Conservation (phyloP, 805 yeast species). For the Lipomyces chichibuensis region DNA sequence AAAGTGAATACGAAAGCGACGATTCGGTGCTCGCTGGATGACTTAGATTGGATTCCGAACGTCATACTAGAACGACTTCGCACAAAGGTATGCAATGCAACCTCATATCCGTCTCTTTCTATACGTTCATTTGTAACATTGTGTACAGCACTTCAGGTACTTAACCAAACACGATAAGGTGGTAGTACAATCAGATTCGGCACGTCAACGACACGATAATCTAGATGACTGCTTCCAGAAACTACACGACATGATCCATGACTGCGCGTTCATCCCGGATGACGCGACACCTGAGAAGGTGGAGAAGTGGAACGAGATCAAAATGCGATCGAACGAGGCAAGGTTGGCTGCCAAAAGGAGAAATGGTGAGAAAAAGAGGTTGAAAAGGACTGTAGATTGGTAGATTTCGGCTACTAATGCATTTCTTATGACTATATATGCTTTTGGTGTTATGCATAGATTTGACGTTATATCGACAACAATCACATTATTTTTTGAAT, state of each 20-base stretch:
- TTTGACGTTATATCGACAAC: not conserved
- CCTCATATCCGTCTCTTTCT: not conserved
- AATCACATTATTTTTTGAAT: not conserved
- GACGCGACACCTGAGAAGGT: conserved; percentile 15
- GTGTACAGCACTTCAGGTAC: conserved; percentile 51
- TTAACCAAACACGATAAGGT: conserved; percentile 59
- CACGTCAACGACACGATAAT: conserved; percentile 63
- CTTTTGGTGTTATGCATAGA: not conserved
- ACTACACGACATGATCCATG: conserved; percentile 56
- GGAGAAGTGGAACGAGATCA: conserved; percentile 23
- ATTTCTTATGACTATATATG: not conserved
- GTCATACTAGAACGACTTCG: conserved; percentile 51
- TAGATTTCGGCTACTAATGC: not conserved
- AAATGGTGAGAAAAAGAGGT: not conserved
- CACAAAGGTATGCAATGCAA: conserved; percentile 29
- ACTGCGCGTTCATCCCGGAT: conserved; percentile 48
- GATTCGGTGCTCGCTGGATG: conserved; percentile 53
- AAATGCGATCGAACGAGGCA: not conserved
- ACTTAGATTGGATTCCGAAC: conserved; percentile 62
- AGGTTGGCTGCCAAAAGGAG: not conserved
- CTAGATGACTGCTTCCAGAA: conserved; percentile 62
- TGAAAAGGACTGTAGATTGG: not conserved
- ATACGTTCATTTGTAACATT: not conserved
- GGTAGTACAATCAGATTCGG: conserved; percentile 61
- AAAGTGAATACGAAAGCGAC: conserved; percentile 63